Conservation (phyloP, 495 filamentous ascomycete genomes). For the Beverwykella pulmonaria region DNA sequence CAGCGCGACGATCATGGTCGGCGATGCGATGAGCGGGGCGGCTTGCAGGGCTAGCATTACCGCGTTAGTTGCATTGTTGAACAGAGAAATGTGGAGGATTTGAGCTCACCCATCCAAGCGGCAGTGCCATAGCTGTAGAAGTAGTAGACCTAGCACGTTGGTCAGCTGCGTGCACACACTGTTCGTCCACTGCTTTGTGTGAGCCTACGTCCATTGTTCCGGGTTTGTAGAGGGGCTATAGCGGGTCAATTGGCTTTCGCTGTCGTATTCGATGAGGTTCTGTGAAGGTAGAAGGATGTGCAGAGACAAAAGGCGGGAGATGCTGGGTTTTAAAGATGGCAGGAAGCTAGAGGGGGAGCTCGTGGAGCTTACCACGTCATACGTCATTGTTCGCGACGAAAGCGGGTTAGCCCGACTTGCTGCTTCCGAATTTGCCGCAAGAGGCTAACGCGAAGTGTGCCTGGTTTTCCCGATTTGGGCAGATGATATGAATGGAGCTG, state of each 20-base stretch:
- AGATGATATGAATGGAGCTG: too few species aligned
- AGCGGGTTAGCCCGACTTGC: neutral
- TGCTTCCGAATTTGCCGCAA: neutral
- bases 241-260: neutral
- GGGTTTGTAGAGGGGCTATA: neutral
- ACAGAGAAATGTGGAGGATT: neutral
- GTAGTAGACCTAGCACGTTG: conserved; percentile 60
- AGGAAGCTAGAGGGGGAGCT: neutral
- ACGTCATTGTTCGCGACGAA: neutral
- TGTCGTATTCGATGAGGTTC: neutral
- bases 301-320: neutral
- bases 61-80: neutral
- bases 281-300: neutral
- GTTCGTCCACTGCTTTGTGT: neutral
- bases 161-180: neutral
- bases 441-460: too few species aligned
- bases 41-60: conserved; percentile 60
- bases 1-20: conserved; percentile 65
- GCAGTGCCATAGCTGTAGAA: conserved; percentile 67
- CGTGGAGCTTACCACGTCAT: neutral
- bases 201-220: conserved; percentile 3
- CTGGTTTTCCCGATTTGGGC: too few species aligned
- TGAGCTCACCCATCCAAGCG: conserved; percentile 57
- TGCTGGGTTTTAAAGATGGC: neutral
- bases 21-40: conserved; percentile 63